Base-by-base conservation (phyloP, 495 filamentous ascomycete genomes). In the Hyphodiscus hymeniophilus region DNA sequence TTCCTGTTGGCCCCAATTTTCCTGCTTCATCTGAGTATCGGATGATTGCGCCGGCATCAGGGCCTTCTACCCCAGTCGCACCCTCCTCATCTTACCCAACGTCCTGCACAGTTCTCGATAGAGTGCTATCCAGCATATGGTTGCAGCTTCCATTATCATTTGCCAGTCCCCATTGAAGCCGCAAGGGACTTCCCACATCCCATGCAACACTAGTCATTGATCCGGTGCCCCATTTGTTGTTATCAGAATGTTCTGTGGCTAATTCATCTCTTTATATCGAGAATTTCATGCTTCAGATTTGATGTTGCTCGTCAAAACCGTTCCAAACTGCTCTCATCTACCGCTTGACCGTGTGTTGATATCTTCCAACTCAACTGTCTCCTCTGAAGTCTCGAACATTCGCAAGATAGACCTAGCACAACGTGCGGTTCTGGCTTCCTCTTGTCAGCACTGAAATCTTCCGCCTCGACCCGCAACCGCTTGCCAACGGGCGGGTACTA, bases 21-120 rank as follows among this genome's bases (percentile, higher is more conserved):
- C n/a, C 44, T 58, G 51, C 56, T 50, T 55, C 56, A 55, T 58
- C 45, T 48, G 47, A 53, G 54, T 47, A 58, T 58, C 51, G 51
- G 56, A 55, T 55, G 55, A 54, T 45, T 47, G 50, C 50, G 38
- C 45, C 50, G 50, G 50, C 47, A 55, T 21, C 41, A 51, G 43
- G 38, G 18, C 39, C 38, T 41, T 36, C 21, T 10, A 51, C 35
- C 55, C 55, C 41, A 48, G 55, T 54, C 46, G 39, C 51, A 54
- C 55, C 17, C 38, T n/a, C n/a, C n/a, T 57, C 50, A 57, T 50
- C 49, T 47, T 57, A 57, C 38, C 50, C 54, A 51, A 23, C 45
- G 15, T 42, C 34, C 47, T 51, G 55, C 55, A 48, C 26, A 36
- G 55, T 48, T 44, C 55, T 54, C 23, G 43, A 50, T 54, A 51